These are phyloP conservation scores for Saccharum spontaneum DNA, from an alignment of 176 grass and related monocot species.

Conservation along the genomic window DNA sequence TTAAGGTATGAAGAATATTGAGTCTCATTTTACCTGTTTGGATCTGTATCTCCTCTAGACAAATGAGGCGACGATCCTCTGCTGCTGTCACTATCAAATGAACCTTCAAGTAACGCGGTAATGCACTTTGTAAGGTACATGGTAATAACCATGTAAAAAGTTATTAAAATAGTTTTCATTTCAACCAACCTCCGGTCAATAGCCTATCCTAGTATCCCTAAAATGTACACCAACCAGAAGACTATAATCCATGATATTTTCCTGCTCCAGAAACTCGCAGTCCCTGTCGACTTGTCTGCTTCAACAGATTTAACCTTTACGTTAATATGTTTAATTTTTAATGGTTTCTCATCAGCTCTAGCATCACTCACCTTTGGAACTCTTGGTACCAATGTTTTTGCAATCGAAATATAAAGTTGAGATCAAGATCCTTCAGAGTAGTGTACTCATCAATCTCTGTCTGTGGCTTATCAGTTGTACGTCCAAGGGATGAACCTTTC, in stretches of 20 bases:
- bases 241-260: constrained; percentile 99
- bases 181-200: constrained; percentile 61
- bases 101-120: constrained; percentile 52
- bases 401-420: constrained; percentile 92
- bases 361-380: constrained; percentile 66
- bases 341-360: constrained; percentile 7
- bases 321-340: constrained; percentile 11
- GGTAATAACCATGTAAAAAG: not conserved
- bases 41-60: constrained; percentile 70
- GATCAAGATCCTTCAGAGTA: constrained; percentile 97
- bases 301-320: constrained; percentile 19
- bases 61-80: constrained; percentile 62
- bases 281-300: constrained; percentile 91
- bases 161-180: constrained; percentile 23
- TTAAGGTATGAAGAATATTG: not conserved
- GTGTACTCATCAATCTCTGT: constrained; percentile 90
- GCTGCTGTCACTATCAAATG: constrained; percentile 57
- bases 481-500: constrained; percentile 92
- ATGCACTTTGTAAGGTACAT: constrained; percentile 42
- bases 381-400: constrained; percentile 78
- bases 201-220: constrained; percentile 57
- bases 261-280: constrained; percentile 96
- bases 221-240: constrained; percentile 96
- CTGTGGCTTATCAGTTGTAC: constrained; percentile 83
- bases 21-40: constrained; percentile 60